A percentile compares a stretch with the other conserved stretches of the same genome.
Conservation (phyloP, 2,329 filamentous ascomycete species). For the Alternaria tenuissima region DNA sequence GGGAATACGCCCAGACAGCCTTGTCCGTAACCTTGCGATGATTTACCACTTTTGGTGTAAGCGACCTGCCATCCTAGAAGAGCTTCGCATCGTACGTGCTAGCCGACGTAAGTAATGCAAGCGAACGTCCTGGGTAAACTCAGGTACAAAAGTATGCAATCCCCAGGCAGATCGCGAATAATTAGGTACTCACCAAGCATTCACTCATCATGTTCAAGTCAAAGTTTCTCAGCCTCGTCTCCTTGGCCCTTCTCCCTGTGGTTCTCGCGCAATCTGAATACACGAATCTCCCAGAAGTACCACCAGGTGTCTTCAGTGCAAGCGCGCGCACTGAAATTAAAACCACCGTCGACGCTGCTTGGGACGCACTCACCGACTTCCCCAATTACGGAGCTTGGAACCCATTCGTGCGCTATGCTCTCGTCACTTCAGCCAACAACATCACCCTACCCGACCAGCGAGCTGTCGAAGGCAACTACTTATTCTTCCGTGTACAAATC, state of each 20-base stretch:
- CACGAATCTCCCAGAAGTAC: slow-evolving; percentile 38
- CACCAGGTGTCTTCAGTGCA: slow-evolving; percentile 41
- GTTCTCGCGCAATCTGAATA: slow-evolving; percentile 15
- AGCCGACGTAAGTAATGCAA: not conserved
- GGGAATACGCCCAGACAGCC: not conserved
- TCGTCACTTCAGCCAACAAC: slow-evolving; percentile 30
- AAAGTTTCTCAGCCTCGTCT: not conserved
- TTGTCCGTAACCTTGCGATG: not conserved
- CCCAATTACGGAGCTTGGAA: slow-evolving; percentile 42
- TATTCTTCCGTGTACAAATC: slow-evolving; percentile 41
- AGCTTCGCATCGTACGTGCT: not conserved
- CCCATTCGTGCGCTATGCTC: slow-evolving; percentile 41
- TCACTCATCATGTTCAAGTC: not conserved
- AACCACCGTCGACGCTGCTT: slow-evolving; percentile 31
- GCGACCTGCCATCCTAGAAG: not conserved
- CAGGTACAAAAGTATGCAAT: slow-evolving; percentile 1
- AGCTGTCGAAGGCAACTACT: slow-evolving; percentile 31
- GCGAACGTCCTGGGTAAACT: not conserved
- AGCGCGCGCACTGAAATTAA: slow-evolving; percentile 37
- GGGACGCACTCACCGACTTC: slow-evolving; percentile 40
- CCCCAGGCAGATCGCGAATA: not conserved
- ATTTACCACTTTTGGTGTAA: not conserved
- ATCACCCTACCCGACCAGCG: slow-evolving; percentile 34
- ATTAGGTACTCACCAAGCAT: not conserved
- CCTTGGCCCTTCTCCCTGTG: slow-evolving; percentile 7